phyloP scores from a whole-genome alignment of 192 early-diverging fungal species.

The Coemansia sp. region DNA sequence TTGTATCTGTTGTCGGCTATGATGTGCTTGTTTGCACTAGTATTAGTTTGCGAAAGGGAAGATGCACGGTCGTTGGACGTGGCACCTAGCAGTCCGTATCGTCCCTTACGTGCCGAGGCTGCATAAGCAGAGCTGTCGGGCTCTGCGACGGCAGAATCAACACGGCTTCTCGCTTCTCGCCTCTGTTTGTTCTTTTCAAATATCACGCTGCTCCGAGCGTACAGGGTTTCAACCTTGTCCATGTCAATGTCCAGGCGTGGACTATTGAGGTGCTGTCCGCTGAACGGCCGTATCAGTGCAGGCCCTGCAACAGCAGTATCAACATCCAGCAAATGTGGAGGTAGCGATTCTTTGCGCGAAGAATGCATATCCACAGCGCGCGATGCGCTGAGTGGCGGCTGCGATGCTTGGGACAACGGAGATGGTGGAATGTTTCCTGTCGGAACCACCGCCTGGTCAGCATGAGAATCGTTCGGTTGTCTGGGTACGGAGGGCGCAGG shows the following conservation, averaged over 20 bases:
- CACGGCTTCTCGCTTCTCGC: slow-evolving; percentile 20
- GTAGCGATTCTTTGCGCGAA: not conserved
- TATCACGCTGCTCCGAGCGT: slow-evolving; percentile 41
- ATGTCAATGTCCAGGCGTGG: slow-evolving; percentile 45
- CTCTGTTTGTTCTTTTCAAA: slow-evolving; percentile 42
- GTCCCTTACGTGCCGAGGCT: not conserved
- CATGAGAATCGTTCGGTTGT: not conserved
- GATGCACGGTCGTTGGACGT: not conserved
- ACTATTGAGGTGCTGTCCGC: slow-evolving; percentile 30
- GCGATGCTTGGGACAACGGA: slow-evolving; percentile 21
- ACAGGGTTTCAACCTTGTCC: slow-evolving; percentile 47
- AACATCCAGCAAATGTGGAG: not conserved
- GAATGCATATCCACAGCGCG: not conserved
- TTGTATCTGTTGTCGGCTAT: not conserved
- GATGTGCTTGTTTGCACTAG: not conserved
- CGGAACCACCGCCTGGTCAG: not conserved
- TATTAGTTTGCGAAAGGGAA: not conserved
- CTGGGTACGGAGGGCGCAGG: slow-evolving; percentile 19
- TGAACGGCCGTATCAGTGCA: slow-evolving; percentile 26
- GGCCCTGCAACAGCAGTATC: not conserved
- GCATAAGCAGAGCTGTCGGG: not conserved
- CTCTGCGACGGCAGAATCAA: not conserved
- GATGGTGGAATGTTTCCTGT: slow-evolving; percentile 14
- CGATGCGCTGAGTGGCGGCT: slow-evolving; percentile 5
- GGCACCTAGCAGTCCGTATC: not conserved